phyloP scores from a whole-genome alignment of 805 yeast genomes.

The Brettanomyces sp. region DNA sequence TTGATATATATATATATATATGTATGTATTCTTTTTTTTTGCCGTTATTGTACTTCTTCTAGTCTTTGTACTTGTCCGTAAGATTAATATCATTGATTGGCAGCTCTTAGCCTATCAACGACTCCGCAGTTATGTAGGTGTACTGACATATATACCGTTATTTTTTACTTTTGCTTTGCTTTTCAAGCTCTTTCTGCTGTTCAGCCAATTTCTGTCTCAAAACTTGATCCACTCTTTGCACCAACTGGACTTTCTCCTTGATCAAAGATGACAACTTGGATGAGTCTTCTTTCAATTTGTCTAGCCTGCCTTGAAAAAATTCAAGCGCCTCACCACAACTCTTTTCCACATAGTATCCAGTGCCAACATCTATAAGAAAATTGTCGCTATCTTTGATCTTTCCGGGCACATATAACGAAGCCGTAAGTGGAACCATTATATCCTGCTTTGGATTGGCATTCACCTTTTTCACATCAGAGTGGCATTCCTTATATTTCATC shows the following conservation, averaged over 20 bases:
- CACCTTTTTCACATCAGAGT: conserved; percentile 41
- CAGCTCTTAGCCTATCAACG: not conserved
- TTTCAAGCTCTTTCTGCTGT: conserved; percentile 25
- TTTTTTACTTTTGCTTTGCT: not conserved
- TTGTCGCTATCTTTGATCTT: conserved; percentile 51
- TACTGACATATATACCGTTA: no score
- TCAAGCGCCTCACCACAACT: conserved; percentile 50
- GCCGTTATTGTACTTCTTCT: no score
- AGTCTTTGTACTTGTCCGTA: not conserved
- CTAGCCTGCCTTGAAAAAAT: conserved; percentile 67
- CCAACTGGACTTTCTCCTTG: conserved; percentile 57
- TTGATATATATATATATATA: not conserved
- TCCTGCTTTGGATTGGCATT: conserved; percentile 23
- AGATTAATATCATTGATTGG: not conserved
- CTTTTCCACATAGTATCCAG: conserved; percentile 91
- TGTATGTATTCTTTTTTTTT: no score
- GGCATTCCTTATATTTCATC: conserved; percentile 73
- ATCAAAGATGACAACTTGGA: conserved; percentile 67
- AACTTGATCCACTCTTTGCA: conserved; percentile 52
- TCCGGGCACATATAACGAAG: conserved; percentile 88
- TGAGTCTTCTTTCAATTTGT: conserved; percentile 63
- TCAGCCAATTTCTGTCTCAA: conserved; percentile 44
- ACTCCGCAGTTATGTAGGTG: not conserved
- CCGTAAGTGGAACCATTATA: conserved; percentile 77
- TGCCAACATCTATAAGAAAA: conserved; percentile 89